These are phyloP conservation scores for Cicer yamashitae DNA, from an alignment of 306 rosid species.

Conservation along the genomic window DNA sequence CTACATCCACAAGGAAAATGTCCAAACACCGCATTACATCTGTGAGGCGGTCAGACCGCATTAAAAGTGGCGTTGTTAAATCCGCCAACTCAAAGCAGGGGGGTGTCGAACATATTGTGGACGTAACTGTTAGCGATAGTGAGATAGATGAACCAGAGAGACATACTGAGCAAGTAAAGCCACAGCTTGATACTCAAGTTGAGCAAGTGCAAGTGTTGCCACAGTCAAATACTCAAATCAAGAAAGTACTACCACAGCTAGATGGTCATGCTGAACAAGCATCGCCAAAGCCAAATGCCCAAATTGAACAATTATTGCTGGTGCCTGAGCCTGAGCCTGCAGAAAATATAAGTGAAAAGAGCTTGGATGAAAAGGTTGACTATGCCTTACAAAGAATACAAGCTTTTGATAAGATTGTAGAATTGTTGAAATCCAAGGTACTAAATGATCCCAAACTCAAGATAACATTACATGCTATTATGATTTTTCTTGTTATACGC, in stretches of 20 bases:
- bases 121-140: constrained; percentile 40
- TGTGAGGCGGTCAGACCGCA: constrained; percentile 67
- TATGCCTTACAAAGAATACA: constrained; percentile 48
- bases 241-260: background rate
- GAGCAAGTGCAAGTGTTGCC: background rate
- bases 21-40: background rate
- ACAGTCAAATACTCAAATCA: background rate
- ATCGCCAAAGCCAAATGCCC: constrained; percentile 27
- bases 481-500: background rate
- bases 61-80: constrained; percentile 40
- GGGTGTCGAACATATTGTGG: constrained; percentile 40
- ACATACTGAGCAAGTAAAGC: constrained; percentile 44
- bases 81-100: constrained; percentile 19
- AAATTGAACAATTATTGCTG: background rate
- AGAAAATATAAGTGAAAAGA: constrained; percentile 35
- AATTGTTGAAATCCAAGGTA: constrained; percentile 60
- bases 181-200: constrained; percentile 8
- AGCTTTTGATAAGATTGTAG: constrained; percentile 43
- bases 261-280: constrained; percentile 39
- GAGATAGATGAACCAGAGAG: constrained; percentile 52
- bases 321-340: constrained; percentile 41
- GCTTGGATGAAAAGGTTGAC: constrained; percentile 57
- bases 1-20: constrained; percentile 39
- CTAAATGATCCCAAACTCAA: background rate
- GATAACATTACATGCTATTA: background rate